Base-by-base conservation (phyloP, 2,329 filamentous ascomycete species). In the Paecilomyces sp. region DNA sequence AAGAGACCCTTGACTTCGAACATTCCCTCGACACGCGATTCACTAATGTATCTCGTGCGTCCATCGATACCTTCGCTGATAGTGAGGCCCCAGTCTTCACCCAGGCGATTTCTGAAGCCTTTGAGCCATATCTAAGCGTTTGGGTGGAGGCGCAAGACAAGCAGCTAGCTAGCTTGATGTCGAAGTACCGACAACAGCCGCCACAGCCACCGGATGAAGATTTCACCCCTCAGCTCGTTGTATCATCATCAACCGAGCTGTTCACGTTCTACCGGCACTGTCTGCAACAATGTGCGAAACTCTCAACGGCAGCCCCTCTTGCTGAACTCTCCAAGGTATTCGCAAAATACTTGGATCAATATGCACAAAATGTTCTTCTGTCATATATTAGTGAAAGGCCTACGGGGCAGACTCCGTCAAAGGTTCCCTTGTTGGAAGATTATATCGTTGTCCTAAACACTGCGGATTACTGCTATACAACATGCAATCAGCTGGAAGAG, bases 131-230 rank as follows among this genome's bases (percentile, higher is more conserved):
- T 73, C 83, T 99, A 64, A 96, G 91, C 71, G 79, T 99, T 3
- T 99, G 94, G 94, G 92, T 99, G 1, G 93, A 97, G 61, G 93
- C 91, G 9, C 94, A 97, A 74, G 93, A 97, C 75, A 93, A 87
- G 67, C 88, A 96, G 68, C 81, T 97, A 60, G 88, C 91, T 5
- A 76, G 81, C 7, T 86, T 97, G 76, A 90, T 99, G 64, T 92
- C 92, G 0, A 91, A 87, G 72, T 97, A 97, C 75, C 90, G 89
- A 64, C 85, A 83, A 61, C 91, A 96, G 66, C 89, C 91, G 0
- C 82, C 96, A 2, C 83, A 92, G 50, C 86, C 90, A 2, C 79
- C 84, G 0, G 94, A 97, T 65, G 94, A 99, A 67, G 94, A 99
- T 59, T 97, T 97, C 73, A 90, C 91, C 51, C 82, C 90, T 0